These are phyloP conservation scores for Musa acuminata DNA, from an alignment of 176 grass and related monocot genomes.

Conservation along the genomic window DNA sequence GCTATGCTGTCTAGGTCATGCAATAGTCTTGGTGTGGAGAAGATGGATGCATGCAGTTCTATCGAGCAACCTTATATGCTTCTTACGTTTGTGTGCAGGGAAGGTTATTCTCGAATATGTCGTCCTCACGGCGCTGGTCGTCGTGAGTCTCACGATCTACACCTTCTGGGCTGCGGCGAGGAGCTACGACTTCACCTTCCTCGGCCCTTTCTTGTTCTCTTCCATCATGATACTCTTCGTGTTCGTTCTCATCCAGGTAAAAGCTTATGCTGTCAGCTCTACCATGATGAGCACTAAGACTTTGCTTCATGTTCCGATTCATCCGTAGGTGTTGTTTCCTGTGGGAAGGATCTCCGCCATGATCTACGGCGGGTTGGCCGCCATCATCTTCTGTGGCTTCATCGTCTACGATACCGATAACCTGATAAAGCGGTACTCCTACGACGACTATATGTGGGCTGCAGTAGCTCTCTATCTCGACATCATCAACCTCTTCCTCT, in stretches of 20 bases:
- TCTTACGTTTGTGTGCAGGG: no score
- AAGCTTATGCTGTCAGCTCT: background rate
- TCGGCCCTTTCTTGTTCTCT: background rate
- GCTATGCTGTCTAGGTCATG: no score
- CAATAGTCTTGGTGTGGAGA: no score
- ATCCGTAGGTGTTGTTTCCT: background rate
- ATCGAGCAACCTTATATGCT: no score
- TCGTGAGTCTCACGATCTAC: no score
- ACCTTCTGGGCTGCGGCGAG: no score
- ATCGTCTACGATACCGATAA: background rate
- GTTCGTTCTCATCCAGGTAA: background rate
- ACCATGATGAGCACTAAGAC: no score
- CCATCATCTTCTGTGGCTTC: background rate
- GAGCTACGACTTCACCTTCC: background rate
- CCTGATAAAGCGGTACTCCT: background rate
- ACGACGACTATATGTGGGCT: background rate
- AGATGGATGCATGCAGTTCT: no score
- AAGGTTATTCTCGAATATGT: no score
- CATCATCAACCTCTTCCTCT: background rate
- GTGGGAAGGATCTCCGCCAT: background rate
- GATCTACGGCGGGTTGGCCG: background rate
- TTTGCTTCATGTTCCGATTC: background rate
- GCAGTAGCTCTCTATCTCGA: background rate
- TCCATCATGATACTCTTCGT: background rate
- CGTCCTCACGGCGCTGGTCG: no score